Evolutionary conservation across 768 basidiomycete species (phyloP).

Genomic region (Mycena maculata): DNA sequence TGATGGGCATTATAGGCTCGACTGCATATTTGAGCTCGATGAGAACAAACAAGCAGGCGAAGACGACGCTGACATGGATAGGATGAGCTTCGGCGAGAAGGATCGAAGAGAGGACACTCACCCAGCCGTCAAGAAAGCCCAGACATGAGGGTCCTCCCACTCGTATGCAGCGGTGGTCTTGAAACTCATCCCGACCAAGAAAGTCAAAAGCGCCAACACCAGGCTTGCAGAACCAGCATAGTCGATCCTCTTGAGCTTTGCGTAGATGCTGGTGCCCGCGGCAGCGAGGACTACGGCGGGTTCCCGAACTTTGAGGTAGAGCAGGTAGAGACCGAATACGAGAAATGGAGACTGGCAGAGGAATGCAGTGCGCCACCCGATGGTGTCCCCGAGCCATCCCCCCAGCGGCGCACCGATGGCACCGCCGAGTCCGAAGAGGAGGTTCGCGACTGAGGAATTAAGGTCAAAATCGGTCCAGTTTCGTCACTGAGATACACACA

Average conservation of each 20-base stretch:
- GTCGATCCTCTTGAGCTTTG: slow-evolving; percentile 69
- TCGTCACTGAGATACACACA: slow-evolving; percentile 10
- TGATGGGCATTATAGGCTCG: too few relatives aligned
- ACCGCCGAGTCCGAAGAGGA: slow-evolving; percentile 70
- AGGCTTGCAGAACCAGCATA: slow-evolving; percentile 70
- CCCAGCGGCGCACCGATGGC: slow-evolving; percentile 68
- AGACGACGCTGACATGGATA: slow-evolving; percentile 50
- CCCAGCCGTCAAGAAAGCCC: slow-evolving; percentile 54
- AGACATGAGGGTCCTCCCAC: slow-evolving; percentile 63
- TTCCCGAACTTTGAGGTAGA: slow-evolving; percentile 32
- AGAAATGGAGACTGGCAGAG: slow-evolving; percentile 58
- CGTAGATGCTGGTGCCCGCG: slow-evolving; percentile 7
- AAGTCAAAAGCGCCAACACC: slow-evolving; percentile 57
- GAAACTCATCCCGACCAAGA: slow-evolving; percentile 41
- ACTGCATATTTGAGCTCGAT: slow-evolving; percentile 67
- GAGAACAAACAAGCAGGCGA: slow-evolving; percentile 59
- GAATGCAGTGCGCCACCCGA: slow-evolving; percentile 76
- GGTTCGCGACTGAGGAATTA: slow-evolving; percentile 28
- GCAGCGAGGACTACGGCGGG: slow-evolving; percentile 25
- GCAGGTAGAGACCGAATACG: slow-evolving; percentile 7
- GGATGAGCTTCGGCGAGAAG: not conserved
- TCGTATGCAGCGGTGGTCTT: slow-evolving; percentile 21
- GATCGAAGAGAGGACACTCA: not conserved
- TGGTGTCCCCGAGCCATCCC: slow-evolving; percentile 67
- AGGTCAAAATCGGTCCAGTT: not conserved